phyloP scores from a whole-genome alignment of 148 eudicot species.

The Cornus controversa region DNA sequence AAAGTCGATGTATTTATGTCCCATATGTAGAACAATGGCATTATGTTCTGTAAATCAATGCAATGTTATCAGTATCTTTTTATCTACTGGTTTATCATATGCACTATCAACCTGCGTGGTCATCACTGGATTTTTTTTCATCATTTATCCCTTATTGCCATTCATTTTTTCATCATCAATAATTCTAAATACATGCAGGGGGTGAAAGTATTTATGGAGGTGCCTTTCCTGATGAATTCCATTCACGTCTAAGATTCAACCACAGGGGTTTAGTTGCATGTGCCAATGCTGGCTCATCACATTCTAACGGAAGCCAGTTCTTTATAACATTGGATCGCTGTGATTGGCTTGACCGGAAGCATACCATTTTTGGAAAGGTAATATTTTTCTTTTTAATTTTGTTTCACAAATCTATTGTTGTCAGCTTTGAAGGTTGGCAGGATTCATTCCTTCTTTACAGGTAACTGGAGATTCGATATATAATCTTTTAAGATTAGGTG shows the following conservation, averaged over 20 bases:
- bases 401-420: background rate
- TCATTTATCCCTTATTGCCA: background rate
- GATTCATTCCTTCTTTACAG: slow-evolving; percentile 30
- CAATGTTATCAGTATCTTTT: too few species aligned
- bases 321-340: slow-evolving; percentile 86
- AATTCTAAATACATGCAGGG: slow-evolving; percentile 40
- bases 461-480: slow-evolving; percentile 95
- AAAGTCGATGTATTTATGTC: too few species aligned
- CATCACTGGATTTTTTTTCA: background rate
- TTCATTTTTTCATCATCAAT: background rate
- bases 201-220: slow-evolving; percentile 96
- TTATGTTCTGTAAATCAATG: too few species aligned
- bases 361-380: slow-evolving; percentile 97
- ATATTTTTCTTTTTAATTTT: background rate
- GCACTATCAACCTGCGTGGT: background rate
- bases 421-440: background rate
- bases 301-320: slow-evolving; percentile 95
- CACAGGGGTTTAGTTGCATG: slow-evolving; percentile 97
- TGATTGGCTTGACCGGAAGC: slow-evolving; percentile 95
- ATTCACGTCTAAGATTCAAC: slow-evolving; percentile 88
- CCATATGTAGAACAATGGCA: too few species aligned
- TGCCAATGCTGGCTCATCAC: slow-evolving; percentile 81
- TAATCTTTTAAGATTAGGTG: slow-evolving; percentile 82
- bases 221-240: slow-evolving; percentile 81
- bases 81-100: background rate